These are phyloP conservation scores for Termitomyces sp. DNA, from an alignment of 768 basidiomycete species.

Conservation along the genomic window DNA sequence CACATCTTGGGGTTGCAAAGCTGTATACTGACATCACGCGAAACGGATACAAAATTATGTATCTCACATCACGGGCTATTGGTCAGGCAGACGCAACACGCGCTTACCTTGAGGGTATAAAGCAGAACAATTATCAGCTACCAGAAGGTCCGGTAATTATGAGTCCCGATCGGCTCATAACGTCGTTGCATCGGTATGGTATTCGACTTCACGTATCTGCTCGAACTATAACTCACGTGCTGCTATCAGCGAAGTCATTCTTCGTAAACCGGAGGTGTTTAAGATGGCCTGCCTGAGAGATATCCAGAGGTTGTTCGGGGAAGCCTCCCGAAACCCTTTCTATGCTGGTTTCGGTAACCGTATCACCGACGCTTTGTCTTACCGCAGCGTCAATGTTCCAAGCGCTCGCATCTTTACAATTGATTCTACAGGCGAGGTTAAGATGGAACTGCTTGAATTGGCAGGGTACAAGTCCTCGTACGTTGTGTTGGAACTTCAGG, in stretches of 20 bases:
- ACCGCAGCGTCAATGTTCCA: constrained; percentile 91
- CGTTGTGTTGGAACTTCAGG: not conserved
- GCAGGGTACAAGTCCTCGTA: constrained; percentile 97
- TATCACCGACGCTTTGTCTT: constrained; percentile 97
- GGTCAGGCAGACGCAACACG: constrained; percentile 97
- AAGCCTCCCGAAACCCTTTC: constrained; percentile 68
- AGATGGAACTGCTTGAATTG: constrained; percentile 93
- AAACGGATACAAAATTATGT: constrained; percentile 98
- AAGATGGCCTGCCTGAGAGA: constrained; percentile 99
- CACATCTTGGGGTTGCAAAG: constrained; percentile 94
- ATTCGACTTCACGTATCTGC: not conserved
- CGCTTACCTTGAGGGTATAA: constrained; percentile 90
- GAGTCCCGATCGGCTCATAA: constrained; percentile 95
- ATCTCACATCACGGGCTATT: constrained; percentile 93
- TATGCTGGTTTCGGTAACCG: constrained; percentile 98
- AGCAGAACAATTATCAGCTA: constrained; percentile 93
- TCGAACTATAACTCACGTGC: not conserved
- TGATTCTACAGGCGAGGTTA: constrained; percentile 90
- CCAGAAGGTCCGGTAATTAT: constrained; percentile 98
- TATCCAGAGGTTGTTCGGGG: constrained; percentile 86
- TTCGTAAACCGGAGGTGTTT: constrained; percentile 99
- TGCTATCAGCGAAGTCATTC: constrained; percentile 81
- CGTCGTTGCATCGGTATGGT: constrained; percentile 83
- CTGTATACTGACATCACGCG: constrained; percentile 92
- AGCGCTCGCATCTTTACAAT: constrained; percentile 96